Conservation (phyloP, 805 yeast genomes). For the Lipomyces orientalis region DNA sequence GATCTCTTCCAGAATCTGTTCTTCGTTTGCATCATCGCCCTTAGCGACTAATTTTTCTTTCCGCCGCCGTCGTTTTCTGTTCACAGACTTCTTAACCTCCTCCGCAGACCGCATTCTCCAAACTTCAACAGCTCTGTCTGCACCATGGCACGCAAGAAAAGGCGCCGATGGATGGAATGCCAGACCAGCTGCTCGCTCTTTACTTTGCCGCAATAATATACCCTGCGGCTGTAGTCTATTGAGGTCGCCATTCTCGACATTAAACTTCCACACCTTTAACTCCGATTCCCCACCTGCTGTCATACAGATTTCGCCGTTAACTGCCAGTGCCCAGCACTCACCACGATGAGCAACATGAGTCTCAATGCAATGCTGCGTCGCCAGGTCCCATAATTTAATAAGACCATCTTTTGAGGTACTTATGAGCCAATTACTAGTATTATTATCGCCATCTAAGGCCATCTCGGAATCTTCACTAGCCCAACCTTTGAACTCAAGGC, state of each 20-base stretch:
- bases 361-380: conserved; percentile 86
- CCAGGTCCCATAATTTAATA: conserved; percentile 91
- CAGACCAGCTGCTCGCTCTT: conserved; percentile 68
- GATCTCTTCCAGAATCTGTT: conserved; percentile 51
- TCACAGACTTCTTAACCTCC: conserved; percentile 77
- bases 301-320: conserved; percentile 54
- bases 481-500: conserved; percentile 58
- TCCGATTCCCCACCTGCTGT: conserved; percentile 85
- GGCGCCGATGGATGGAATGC: conserved; percentile 55
- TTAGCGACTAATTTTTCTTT: conserved; percentile 64
- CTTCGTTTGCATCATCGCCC: conserved; percentile 62
- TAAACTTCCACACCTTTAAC: conserved; percentile 80
- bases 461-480: conserved; percentile 25
- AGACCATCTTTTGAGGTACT: conserved; percentile 89
- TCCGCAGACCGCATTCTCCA: conserved; percentile 73
- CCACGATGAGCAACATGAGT: conserved; percentile 93
- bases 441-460: conserved; percentile 29
- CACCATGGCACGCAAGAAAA: conserved; percentile 69
- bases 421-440: conserved; percentile 66
- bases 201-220: conserved; percentile 56
- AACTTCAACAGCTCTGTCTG: conserved; percentile 79
- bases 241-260: conserved; percentile 59
- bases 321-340: conserved; percentile 87
- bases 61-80: conserved; percentile 77
- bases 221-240: conserved; percentile 66